Percentiles rank a stretch among this genome's conserved stretches.
These are phyloP conservation scores for Yamadazyma sp. DNA, from an alignment of 805 yeast species.

Conservation along the genomic window DNA sequence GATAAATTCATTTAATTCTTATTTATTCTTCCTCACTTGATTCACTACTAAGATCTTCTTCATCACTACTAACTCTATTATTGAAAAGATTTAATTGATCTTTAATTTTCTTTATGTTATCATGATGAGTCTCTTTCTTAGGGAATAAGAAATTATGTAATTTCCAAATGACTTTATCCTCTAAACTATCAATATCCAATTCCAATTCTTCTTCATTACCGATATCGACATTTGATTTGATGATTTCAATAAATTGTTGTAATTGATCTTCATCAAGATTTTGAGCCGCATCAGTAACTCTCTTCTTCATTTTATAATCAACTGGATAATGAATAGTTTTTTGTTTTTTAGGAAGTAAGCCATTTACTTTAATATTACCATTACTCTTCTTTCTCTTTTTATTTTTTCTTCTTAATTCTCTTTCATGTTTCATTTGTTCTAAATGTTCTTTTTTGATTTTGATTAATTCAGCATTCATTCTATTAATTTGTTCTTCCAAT, in stretches of 20 bases:
- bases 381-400: constrained; percentile 11
- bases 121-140: constrained; percentile 34
- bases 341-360: constrained; percentile 11
- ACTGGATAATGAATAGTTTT: constrained; percentile 40
- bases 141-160: constrained; percentile 75
- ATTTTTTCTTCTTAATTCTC: constrained; percentile 48
- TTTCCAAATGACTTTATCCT: constrained; percentile 75
- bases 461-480: constrained; percentile 83
- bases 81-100: constrained; percentile 47
- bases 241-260: constrained; percentile 78
- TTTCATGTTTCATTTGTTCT: constrained; percentile 62
- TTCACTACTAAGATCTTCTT: constrained; percentile 48
- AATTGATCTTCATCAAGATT: constrained; percentile 75
- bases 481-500: constrained; percentile 78
- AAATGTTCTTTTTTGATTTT: constrained; percentile 77
- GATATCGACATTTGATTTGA: constrained; percentile 60
- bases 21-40: constrained; percentile 77
- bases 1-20: too few species aligned
- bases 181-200: constrained; percentile 90
- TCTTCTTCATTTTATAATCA: constrained; percentile 95
- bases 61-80: constrained; percentile 31
- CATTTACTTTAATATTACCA: constrained; percentile 14
- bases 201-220: constrained; percentile 78
- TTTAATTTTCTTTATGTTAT: constrained; percentile 64
- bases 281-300: constrained; percentile 81